Base-by-base conservation (phyloP, 805 yeast species). In the Ogataea haglerorum region DNA sequence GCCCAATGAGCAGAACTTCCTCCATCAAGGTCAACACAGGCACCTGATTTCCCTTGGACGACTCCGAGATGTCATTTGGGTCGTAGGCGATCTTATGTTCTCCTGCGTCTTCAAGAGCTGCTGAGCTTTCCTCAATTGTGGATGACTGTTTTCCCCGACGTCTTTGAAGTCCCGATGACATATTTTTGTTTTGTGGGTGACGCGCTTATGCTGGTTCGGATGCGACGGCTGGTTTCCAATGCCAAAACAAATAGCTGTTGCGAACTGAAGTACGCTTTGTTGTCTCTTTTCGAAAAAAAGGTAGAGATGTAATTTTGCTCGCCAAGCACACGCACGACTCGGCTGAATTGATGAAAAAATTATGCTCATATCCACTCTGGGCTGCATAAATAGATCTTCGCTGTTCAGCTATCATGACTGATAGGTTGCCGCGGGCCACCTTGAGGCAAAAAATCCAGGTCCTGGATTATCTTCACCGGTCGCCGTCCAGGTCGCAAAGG, bases 11-110 rank as follows among this genome's bases (percentile, higher is more conserved):
- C 49, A 93, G 69, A 6, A 93, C 96, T 65, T 93, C 99, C 64
- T 93, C 99, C 96, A 93, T 89, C 51, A 93, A 68, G 0, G 99
- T 93, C 51, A 93, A 71, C 30, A 79, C 69, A 1, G 99, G 99
- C 21, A 69, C 63, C 35, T 68, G 66, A 38, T 65, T 57, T 7
- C 52, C 57, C 41, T 65, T 61, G 13, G 57, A 49, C 36, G 66
- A 65, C 38, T 68, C 69, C 31, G 65, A 68, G 31, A 78, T 63
- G 56, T 83, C 90, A 23, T 76, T 71, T 19, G 95, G 89, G 62
- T 90, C 98, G 55, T 79, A 82, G 5, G 89, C 96, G 42, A 88
- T 74, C 59, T 79, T 82, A 54, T 80, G 88, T 36, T 47, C 49
- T 19, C 45, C 40, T 3, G 40, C 39, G 13, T 50, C 47, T 7